These are phyloP conservation scores for Ustilago curta DNA, from an alignment of 1,284 basidiomycete genomes.

Conservation along the genomic window DNA sequence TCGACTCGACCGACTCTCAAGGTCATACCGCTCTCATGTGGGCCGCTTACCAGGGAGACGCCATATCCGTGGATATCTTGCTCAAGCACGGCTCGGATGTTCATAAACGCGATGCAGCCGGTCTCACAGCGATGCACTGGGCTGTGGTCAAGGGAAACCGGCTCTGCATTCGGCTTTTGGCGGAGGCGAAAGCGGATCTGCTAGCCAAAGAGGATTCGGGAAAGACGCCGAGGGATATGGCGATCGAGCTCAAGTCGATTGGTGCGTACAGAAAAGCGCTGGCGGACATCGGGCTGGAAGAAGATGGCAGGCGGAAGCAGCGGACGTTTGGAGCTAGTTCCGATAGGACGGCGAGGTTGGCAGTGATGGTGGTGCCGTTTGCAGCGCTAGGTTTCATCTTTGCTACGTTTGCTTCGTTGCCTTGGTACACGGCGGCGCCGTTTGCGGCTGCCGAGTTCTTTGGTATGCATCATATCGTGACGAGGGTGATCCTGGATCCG, in stretches of 20 bases:
- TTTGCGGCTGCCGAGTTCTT: slow-evolving; percentile 87
- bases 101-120: slow-evolving; percentile 80
- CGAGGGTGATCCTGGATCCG: slow-evolving; percentile 41
- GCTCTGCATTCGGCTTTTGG: slow-evolving; percentile 82
- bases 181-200: slow-evolving; percentile 87
- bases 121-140: slow-evolving; percentile 95
- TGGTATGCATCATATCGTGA: slow-evolving; percentile 84
- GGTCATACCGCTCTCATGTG: slow-evolving; percentile 98
- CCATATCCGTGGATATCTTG: slow-evolving; percentile 89
- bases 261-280: slow-evolving; percentile 88
- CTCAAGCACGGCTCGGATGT: slow-evolving; percentile 87
- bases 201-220: slow-evolving; percentile 84
- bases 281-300: slow-evolving; percentile 76
- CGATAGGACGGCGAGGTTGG: slow-evolving; percentile 81
- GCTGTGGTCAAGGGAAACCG: slow-evolving; percentile 96
- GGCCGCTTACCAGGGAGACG: slow-evolving; percentile 99
- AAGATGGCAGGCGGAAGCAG: slow-evolving; percentile 72
- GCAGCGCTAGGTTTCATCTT: slow-evolving; percentile 85
- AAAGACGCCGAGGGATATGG: slow-evolving; percentile 93
- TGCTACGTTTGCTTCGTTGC: slow-evolving; percentile 81
- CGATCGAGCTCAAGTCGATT: slow-evolving; percentile 82
- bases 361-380: slow-evolving; percentile 84
- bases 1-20: slow-evolving; percentile 76
- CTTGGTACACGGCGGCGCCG: slow-evolving; percentile 88
- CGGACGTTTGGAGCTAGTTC: slow-evolving; percentile 74